Percentiles rank a stretch among this genome's conserved stretches.
These are phyloP conservation scores for Lophium mytilinum DNA, from an alignment of 495 filamentous ascomycete species.

Conservation along the genomic window DNA sequence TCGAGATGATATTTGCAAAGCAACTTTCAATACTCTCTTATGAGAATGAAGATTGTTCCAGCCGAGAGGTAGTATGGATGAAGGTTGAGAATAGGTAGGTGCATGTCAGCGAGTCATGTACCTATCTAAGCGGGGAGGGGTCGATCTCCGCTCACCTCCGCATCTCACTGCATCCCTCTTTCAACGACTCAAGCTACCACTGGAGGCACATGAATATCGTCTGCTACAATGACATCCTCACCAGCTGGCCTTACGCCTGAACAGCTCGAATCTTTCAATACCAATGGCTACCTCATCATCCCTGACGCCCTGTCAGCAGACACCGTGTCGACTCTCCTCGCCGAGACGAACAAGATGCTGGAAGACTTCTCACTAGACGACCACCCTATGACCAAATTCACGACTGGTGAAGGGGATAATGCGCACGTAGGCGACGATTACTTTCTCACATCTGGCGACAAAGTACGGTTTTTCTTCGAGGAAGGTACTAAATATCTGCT, in stretches of 20 bases:
- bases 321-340: conserved; percentile 60
- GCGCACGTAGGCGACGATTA: conserved; percentile 88
- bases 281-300: conserved; percentile 86
- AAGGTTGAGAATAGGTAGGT: no score
- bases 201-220: not conserved
- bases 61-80: no score
- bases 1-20: no score
- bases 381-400: conserved; percentile 91
- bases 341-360: conserved; percentile 66
- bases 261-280: conserved; percentile 64
- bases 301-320: conserved; percentile 60
- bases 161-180: no score
- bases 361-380: conserved; percentile 61
- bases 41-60: no score
- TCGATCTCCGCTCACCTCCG: no score
- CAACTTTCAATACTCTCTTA: no score
- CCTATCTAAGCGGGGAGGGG: no score
- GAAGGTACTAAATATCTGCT: conserved; percentile 47
- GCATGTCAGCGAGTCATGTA: no score
- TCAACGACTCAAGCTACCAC: no score
- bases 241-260: conserved; percentile 53
- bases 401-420: conserved; percentile 55
- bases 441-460: conserved; percentile 82
- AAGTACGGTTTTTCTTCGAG: conserved; percentile 96
- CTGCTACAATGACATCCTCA: not conserved